phyloP scores from a whole-genome alignment of 768 basidiomycete genomes.

The Russula griseocarnosa region DNA sequence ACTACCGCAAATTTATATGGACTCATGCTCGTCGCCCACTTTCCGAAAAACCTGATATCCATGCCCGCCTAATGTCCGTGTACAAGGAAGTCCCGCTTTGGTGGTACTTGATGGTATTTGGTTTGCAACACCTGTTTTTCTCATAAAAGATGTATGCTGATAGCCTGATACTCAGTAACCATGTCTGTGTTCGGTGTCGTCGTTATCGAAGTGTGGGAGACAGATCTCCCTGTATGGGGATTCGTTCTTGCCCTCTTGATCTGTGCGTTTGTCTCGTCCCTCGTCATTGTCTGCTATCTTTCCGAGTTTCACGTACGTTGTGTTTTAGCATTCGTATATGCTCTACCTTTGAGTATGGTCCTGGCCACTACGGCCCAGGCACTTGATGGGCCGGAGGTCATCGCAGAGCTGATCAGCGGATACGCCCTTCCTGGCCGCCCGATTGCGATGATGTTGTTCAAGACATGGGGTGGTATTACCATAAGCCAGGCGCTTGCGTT shows the following conservation, averaged over 20 bases:
- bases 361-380: constrained; percentile 54
- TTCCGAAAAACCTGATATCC: constrained; percentile 78
- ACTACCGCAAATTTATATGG: constrained; percentile 26
- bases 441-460: constrained; percentile 82
- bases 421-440: no score
- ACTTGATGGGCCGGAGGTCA: no score
- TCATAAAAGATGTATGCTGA: not conserved
- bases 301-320: not conserved
- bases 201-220: no score
- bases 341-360: constrained; percentile 55
- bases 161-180: constrained; percentile 37
- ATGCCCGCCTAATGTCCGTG: constrained; percentile 47
- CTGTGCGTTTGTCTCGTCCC: constrained; percentile 34
- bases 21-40: constrained; percentile 63
- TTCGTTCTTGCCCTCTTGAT: constrained; percentile 48
- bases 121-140: constrained; percentile 10
- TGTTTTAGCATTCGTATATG: constrained; percentile 38
- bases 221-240: no score
- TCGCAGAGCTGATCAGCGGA: no score
- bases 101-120: constrained; percentile 36
- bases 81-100: no score
- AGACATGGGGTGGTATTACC: constrained; percentile 74
- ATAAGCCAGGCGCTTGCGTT: constrained; percentile 66
- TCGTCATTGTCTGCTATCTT: not conserved
- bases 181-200: constrained; percentile 44